Base-by-base conservation (phyloP, 192 early-diverging fungal species). In the Linnemannia zychae region DNA sequence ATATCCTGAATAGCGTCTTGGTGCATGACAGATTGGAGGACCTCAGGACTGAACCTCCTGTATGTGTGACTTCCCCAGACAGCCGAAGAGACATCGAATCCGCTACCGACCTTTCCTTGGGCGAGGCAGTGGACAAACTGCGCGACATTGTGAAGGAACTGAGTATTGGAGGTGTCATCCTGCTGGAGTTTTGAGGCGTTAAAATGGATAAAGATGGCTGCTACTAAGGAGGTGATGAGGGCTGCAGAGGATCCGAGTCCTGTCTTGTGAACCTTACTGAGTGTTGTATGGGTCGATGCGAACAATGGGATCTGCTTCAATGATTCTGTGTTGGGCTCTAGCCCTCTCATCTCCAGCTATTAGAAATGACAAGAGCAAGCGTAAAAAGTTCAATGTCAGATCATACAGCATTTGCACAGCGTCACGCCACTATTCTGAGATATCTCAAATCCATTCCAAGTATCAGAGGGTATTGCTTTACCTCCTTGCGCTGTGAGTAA, bases 101-200 rank as follows among this genome's bases (percentile, higher is more conserved):
- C 99, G 63, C 93, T 94, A 2, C 99, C 99, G 57, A 99, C 93
- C 82, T 99, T 99, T 67, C 99, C 99, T 79, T 99, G 99, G n/a
- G 99, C 98, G 34, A 97, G 85, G 78, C 99, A 98, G 89, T 99
- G 99, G 18, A 93, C 91, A 75, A 95, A 93, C 88, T 99, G 99
- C 0, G 99, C 95, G 4, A 94, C 72, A 75, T 97, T 97, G 87
- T 99, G 97, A 11, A 97, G 91, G 28, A 97, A 88, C 22, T 76
- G 75, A 71, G 82, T 52, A 82, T 90, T 90, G 3, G 68, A 38
- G 65, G 40, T 31, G 3, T 73, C 77, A 5, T 67, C 66, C 37
- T 79, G 72, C 12, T 75, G 71, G 63, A 66, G 49, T 38, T 67
- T n/a, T 70, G 40, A 81, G 0, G 91, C 90, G 15, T 89, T 82